phyloP scores from a whole-genome alignment of 345 rosid genomes.

The Odontarrhena argentea region DNA sequence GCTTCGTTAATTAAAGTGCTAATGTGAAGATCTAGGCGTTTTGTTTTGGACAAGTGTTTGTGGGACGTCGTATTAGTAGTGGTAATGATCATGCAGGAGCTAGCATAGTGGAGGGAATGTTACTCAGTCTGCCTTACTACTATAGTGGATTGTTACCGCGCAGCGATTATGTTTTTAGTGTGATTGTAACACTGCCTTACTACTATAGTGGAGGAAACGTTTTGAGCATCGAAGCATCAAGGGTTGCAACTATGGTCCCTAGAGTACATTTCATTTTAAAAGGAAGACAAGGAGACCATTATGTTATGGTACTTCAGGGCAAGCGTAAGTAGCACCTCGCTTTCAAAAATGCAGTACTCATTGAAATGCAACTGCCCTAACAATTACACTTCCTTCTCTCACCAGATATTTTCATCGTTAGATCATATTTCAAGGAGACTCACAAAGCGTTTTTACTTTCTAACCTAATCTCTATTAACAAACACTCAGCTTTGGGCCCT shows the following conservation, averaged over 20 bases:
- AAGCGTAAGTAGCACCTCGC: slow-evolving; percentile 54
- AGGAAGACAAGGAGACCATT: slow-evolving; percentile 98
- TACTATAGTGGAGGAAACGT: too few species aligned
- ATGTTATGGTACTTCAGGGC: slow-evolving; percentile 92
- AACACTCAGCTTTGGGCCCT: too few species aligned
- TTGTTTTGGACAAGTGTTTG: slow-evolving; percentile 96
- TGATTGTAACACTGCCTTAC: slow-evolving; percentile 16
- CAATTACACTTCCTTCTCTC: slow-evolving; percentile 13
- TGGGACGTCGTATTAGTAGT: slow-evolving; percentile 79
- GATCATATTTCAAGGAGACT: too few species aligned
- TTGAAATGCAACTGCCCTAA: slow-evolving; percentile 16
- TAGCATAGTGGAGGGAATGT: slow-evolving; percentile 75
- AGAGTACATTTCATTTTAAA: slow-evolving; percentile 64
- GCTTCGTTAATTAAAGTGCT: too few species aligned
- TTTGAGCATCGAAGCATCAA: slow-evolving; percentile 96
- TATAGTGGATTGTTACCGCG: not conserved
- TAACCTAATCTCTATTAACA: too few species aligned
- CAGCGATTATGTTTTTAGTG: not conserved
- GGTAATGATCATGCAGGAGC: slow-evolving; percentile 78
- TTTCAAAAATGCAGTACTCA: slow-evolving; percentile 2
- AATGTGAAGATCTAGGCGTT: too few species aligned
- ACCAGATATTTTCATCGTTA: slow-evolving; percentile 43
- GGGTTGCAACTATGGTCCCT: slow-evolving; percentile 95
- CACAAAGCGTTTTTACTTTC: too few species aligned
- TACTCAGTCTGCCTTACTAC: slow-evolving; percentile 4